Percentiles rank a stretch among this genome's conserved stretches.
Conservation (phyloP, 495 filamentous ascomycete species). For the Neurospora tetraspora region DNA sequence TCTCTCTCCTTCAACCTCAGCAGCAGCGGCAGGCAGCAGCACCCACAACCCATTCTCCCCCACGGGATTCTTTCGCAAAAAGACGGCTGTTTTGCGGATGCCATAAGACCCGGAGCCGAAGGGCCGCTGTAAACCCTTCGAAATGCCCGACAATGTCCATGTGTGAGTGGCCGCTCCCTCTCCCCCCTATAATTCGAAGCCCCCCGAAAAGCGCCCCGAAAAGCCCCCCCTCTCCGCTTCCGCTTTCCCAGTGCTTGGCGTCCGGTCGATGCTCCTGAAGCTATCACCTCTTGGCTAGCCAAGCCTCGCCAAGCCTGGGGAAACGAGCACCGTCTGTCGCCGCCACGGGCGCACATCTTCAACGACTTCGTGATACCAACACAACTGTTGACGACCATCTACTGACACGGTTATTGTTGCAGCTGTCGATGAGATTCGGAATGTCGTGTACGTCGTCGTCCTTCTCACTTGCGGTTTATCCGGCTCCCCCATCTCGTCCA, state of each 20-base stretch:
- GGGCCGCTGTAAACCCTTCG: conserved; percentile 7
- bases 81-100: background rate
- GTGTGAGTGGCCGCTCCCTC: conserved; percentile 10
- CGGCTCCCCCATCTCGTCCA: background rate
- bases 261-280: conserved; percentile 3
- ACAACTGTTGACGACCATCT: conserved; percentile 1
- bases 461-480: background rate
- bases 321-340: background rate
- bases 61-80: background rate
- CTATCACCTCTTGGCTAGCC: conserved; percentile 22
- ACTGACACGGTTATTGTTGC: conserved; percentile 19
- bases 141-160: conserved; percentile 21
- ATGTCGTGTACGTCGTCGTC: conserved; percentile 25
- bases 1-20: background rate
- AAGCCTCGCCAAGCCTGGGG: conserved; percentile 28
- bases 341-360: background rate
- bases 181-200: background rate
- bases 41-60: background rate
- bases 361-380: background rate
- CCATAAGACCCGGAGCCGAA: background rate
- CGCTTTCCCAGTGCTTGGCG: background rate
- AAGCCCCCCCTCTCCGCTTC: conserved; percentile 5
- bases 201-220: background rate
- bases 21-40: background rate
- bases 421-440: conserved; percentile 30